Evolutionary conservation across 1,284 basidiomycete species (phyloP).

Genomic region (Psilocybe mexicana): DNA sequence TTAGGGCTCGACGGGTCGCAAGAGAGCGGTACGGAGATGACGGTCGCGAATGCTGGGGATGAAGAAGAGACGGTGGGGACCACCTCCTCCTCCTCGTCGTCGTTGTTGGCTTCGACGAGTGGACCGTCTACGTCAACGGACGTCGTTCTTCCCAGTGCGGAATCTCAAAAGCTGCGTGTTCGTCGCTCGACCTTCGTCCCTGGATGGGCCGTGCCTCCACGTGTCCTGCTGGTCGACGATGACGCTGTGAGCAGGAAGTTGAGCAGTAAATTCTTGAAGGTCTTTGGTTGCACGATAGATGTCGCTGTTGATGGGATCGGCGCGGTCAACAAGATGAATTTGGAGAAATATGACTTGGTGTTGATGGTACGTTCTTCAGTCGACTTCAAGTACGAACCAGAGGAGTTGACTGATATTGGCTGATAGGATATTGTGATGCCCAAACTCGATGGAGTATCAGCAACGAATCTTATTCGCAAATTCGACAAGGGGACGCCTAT

Average conservation of each 20-base stretch:
- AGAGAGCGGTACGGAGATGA: background rate
- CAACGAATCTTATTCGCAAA: slow-evolving; percentile 90
- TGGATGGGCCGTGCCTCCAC: slow-evolving; percentile 84
- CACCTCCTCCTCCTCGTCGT: slow-evolving; percentile 14
- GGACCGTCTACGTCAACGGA: background rate
- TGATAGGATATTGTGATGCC: slow-evolving; percentile 91
- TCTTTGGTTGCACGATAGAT: slow-evolving; percentile 94
- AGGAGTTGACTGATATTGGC: slow-evolving; percentile 4
- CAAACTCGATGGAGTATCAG: slow-evolving; percentile 86
- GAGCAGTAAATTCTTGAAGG: slow-evolving; percentile 91
- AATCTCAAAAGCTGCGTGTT: slow-evolving; percentile 54
- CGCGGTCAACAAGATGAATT: slow-evolving; percentile 95
- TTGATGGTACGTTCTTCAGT: slow-evolving; percentile 71
- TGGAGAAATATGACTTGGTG: slow-evolving; percentile 93
- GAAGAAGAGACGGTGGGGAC: slow-evolving; percentile 29
- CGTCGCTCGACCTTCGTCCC: slow-evolving; percentile 81
- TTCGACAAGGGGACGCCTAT: slow-evolving; percentile 95
- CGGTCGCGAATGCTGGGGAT: slow-evolving; percentile 15
- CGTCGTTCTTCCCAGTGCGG: background rate
- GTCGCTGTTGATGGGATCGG: slow-evolving; percentile 93
- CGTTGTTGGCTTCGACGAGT: slow-evolving; percentile 5
- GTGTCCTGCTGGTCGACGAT: slow-evolving; percentile 93
- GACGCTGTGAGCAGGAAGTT: slow-evolving; percentile 89
- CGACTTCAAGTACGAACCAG: background rate
- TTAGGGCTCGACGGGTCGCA: slow-evolving; percentile 19